Conservation (phyloP, 2,329 filamentous ascomycete genomes). For the Colletotrichum australisinense region DNA sequence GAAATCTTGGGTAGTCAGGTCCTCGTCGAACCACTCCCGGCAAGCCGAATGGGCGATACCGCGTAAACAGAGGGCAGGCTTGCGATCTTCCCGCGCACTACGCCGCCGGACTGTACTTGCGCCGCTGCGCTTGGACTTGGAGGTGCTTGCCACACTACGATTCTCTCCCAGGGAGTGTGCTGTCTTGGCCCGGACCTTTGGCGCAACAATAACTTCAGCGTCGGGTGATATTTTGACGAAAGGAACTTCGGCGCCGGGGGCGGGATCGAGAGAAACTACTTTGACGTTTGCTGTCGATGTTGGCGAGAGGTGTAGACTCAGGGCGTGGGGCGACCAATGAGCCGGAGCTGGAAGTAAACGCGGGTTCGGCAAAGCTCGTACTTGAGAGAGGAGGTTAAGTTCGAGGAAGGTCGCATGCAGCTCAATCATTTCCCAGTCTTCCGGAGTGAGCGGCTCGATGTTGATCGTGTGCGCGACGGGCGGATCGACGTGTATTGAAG, state of each 20-base stretch:
- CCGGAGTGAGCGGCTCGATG: conserved; percentile 93
- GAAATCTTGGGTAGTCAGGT: conserved; percentile 67
- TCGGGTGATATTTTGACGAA: conserved; percentile 96
- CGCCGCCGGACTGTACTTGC: conserved; percentile 75
- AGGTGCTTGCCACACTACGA: conserved; percentile 82
- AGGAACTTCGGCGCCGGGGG: conserved; percentile 72
- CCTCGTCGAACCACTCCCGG: conserved; percentile 83
- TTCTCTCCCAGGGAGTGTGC: conserved; percentile 77
- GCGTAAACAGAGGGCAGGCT: conserved; percentile 79
- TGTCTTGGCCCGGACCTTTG: conserved; percentile 83
- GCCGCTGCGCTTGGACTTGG: conserved; percentile 79
- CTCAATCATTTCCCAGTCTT: conserved; percentile 99
- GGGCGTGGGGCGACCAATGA: conserved; percentile 73
- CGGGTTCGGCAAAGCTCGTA: conserved; percentile 90
- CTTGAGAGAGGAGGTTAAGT: conserved; percentile 91
- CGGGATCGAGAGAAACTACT: conserved; percentile 84
- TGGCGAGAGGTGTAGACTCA: conserved; percentile 93
- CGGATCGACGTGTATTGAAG: conserved; percentile 85
- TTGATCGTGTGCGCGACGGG: conserved; percentile 93
- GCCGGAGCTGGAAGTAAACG: conserved; percentile 65
- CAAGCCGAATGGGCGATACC: conserved; percentile 79
- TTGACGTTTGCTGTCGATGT: conserved; percentile 95
- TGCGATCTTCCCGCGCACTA: conserved; percentile 71
- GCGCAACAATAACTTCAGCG: conserved; percentile 96
- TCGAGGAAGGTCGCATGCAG: conserved; percentile 96